These are phyloP conservation scores for Tulasnella calospora DNA, from an alignment of 768 basidiomycete species.

Conservation along the genomic window DNA sequence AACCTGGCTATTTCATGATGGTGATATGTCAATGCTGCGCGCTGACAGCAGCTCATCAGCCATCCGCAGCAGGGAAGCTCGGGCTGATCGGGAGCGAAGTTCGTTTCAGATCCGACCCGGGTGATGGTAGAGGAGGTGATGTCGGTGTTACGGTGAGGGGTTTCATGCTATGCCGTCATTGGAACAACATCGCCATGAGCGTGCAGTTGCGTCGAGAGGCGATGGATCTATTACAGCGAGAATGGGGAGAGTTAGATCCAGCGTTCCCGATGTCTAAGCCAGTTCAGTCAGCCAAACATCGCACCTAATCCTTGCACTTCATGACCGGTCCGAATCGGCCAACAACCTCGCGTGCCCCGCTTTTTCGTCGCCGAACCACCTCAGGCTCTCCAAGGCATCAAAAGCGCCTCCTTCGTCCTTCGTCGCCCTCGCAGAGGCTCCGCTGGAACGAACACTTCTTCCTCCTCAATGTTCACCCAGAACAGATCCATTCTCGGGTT, in stretches of 20 bases:
- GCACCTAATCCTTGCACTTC: conserved; percentile 50
- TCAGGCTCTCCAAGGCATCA: neutral
- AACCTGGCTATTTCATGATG: no score
- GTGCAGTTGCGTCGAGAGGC: conserved; percentile 69
- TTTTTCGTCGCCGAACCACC: neutral
- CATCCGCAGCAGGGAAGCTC: no score
- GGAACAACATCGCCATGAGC: conserved; percentile 64
- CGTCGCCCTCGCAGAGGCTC: neutral
- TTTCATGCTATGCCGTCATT: conserved; percentile 54
- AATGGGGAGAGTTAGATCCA: no score
- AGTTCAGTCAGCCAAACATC: no score
- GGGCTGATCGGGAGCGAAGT: no score
- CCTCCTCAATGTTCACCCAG: conserved; percentile 56
- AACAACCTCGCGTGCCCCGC: conserved; percentile 35
- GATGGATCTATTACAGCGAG: conserved; percentile 65
- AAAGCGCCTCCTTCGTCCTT: neutral
- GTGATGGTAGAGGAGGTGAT: no score
- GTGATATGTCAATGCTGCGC: no score
- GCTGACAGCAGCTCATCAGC: neutral
- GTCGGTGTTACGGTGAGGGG: neutral
- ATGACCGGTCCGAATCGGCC: conserved; percentile 44
- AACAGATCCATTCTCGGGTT: conserved; percentile 60
- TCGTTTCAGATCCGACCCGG: no score
- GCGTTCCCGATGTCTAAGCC: no score
- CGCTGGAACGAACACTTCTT: conserved; percentile 55